A percentile compares a stretch with the other conserved stretches of the same genome.
Evolutionary conservation across 495 filamentous ascomycete species (phyloP).

Genomic region (Pyrenula massariospora): DNA sequence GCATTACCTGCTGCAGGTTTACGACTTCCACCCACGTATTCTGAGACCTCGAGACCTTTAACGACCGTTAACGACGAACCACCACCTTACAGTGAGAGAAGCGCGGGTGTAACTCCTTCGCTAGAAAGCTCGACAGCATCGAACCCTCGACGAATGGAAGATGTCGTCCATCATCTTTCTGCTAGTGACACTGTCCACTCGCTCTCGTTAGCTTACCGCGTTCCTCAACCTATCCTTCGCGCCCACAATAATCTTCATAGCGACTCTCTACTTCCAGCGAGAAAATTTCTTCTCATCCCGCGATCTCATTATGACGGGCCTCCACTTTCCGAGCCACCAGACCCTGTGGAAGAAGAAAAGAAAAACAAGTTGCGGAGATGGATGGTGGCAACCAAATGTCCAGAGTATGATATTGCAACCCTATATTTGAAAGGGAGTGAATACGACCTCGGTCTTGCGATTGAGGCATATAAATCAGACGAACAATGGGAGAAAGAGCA

Average conservation of each 20-base stretch:
- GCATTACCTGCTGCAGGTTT: conserved; percentile 39
- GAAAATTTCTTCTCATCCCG: conserved; percentile 57
- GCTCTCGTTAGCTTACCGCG: conserved; percentile 54
- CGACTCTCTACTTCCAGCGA: conserved; percentile 53
- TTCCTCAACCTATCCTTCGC: conserved; percentile 44
- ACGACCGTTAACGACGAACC: background rate
- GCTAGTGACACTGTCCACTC: conserved; percentile 47
- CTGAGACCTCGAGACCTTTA: conserved; percentile 2
- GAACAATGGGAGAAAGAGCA: conserved; percentile 62
- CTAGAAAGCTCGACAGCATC: background rate
- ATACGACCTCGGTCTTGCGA: conserved; percentile 52
- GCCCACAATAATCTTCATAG: conserved; percentile 49
- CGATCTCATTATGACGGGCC: conserved; percentile 48
- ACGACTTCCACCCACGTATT: conserved; percentile 45
- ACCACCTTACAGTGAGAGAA: background rate
- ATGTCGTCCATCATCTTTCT: conserved; percentile 59
- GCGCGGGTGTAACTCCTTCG: background rate
- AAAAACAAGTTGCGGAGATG: conserved; percentile 55
- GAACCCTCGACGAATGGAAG: conserved; percentile 23
- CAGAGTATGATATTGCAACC: conserved; percentile 61
- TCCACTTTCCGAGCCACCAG: conserved; percentile 40
- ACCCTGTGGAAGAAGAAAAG: conserved; percentile 55
- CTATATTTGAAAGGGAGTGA: conserved; percentile 55
- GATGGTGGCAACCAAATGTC: conserved; percentile 60
- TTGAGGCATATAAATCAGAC: conserved; percentile 49